Base-by-base conservation (phyloP, 2,329 filamentous ascomycete species). In the Paecilomyces fulvus region DNA sequence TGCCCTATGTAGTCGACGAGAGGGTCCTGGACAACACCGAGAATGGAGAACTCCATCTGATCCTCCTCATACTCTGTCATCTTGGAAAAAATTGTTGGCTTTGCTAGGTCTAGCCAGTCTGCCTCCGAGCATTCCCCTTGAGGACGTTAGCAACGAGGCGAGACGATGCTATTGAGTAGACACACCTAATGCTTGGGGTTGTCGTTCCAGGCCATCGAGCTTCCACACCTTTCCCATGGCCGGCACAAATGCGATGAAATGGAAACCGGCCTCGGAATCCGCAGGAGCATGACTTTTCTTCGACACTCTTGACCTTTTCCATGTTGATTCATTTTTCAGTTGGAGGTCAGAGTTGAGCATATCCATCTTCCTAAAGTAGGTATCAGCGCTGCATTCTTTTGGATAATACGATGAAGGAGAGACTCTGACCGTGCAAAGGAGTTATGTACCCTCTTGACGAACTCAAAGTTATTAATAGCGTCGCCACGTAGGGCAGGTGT, bases 201-300 rank as follows among this genome's bases (percentile, higher is more conserved):
- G 83, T 48, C 77, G 77, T 68, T 92, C 85, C 21, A 96, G 77
- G 3, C 92, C 92, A 70, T 97, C 92, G 4, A 97, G 83, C 69
- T 92, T 89, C 90, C 90, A 96, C 12, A 96, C 82, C 56, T 83
- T 77, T 2, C 83, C 85, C n/a, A 81, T 79, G 12, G 85, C 81
- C 1, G 90, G 89, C 30, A 96, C 85, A 67, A 92, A 96, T 6
- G 91, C 92, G 60, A 95, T 87, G 70, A 94, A 97, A 68, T 97
- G 92, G 67, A 87, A 94, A 0, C 83, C 85, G 11, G 82, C 80
- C n/a, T 89, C 82, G 0, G 79, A 73, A 6, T 80, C 75, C 3
- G 73, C 69, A n/a, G 73, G 70, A 11, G 73, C 75, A 51, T 77
- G 77, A 31, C 72, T 73, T 31, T 75, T 73, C 43, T 72, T 71